Base-by-base conservation (phyloP, 108 stramenopile genomes). In the Cyclotella choctawhatcheeana region DNA sequence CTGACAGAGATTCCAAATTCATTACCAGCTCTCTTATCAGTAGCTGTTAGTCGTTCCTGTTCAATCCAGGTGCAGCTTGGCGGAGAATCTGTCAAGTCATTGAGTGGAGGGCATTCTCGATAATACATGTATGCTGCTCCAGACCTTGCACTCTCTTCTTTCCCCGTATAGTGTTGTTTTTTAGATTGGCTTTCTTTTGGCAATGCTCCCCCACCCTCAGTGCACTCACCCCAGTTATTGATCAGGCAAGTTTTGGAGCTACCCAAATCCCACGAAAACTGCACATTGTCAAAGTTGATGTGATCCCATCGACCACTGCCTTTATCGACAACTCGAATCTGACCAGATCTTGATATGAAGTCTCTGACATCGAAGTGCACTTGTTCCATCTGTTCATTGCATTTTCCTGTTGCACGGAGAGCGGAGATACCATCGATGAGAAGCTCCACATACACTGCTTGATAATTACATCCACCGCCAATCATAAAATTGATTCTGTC, bases 401-500 rank as follows among this genome's bases (percentile, higher is more conserved):
- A 95, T 30, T 34, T 55, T 10, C 94, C 94, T n/a, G 94, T 93
- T 2, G 76, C 85, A 20, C 85, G 61, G 16, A 85, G 72, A 7
- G 90, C 81, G 10, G 84, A 60, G 25, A 71, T 75, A 7, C 92
- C 90, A 66, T 95, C 94, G n/a, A 90, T 86, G 17, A 92, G 48
- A 8, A 95, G 85, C 50, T 95, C 94, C 10, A 93, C 85, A 69
- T 86, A 95, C n/a, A 63, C 75, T 35, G 64, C 71, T 27, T 73
- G 32, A 43, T 79, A 69, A 67, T 93, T 86, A 64, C 94, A 95
- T 2, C 94, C 94, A 16, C 94, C 94, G 6, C 92, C 92, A 24
- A 95, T 72, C 24, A 90, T 75, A 43, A 95, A 85, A 20, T 54
- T 63, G 7, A 95, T 88, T n/a, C 48, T 37, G 2, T 86, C 76